These are phyloP conservation scores for Tagetes patula DNA, from an alignment of 129 eudicot genomes.

Conservation along the genomic window DNA sequence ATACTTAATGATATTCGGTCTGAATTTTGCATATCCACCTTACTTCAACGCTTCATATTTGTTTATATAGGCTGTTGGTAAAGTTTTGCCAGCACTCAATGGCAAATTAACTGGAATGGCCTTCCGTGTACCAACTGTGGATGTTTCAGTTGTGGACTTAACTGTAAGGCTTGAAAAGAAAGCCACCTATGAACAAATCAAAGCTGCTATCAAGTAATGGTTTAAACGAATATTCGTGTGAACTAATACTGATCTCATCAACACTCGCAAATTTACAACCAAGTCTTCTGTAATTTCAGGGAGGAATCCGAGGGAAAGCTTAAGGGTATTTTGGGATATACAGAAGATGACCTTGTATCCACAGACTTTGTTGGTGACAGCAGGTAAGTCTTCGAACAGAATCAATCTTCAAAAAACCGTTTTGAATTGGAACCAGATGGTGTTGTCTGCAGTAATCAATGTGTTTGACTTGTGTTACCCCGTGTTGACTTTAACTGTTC, in stretches of 20 bases:
- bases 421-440: not conserved
- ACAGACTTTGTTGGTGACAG: constrained; percentile 85
- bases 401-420: not conserved
- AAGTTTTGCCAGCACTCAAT: constrained; percentile 52
- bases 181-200: constrained; percentile 83
- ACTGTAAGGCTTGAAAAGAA: constrained; percentile 70
- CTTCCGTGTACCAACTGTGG: constrained; percentile 75
- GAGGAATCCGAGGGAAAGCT: constrained; percentile 72
- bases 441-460: not conserved
- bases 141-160: constrained; percentile 80
- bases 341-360: constrained; percentile 82
- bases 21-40: not conserved
- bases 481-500: constrained; percentile 18
- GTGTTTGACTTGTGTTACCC: constrained; percentile 4
- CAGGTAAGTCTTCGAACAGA: constrained; percentile 39
- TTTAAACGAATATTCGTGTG: not conserved
- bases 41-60: not conserved
- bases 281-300: constrained; percentile 27
- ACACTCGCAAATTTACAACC: not conserved
- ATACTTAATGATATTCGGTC: not conserved
- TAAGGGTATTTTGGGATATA: constrained; percentile 73
- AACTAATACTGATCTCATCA: not conserved
- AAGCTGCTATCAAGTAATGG: constrained; percentile 74
- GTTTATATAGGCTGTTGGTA: constrained; percentile 53
- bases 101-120: constrained; percentile 64